Evolutionary conservation across 1,284 basidiomycete genomes (phyloP), one percentile per base, ranked within the genome.

Genomic region (Coniferiporia weirii): DNA sequence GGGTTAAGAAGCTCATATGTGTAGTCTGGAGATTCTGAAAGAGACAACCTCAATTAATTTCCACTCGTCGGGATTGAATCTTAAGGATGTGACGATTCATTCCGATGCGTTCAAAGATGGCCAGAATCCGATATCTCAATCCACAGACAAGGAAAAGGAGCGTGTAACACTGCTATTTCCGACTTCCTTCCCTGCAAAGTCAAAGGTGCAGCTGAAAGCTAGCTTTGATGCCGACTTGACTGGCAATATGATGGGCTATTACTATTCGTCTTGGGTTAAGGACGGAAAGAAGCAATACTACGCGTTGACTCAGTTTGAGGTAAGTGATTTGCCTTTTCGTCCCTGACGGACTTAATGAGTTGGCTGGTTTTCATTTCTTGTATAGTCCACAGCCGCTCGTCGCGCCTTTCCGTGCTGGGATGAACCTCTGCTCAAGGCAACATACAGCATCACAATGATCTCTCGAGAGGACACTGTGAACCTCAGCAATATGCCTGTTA

Each of bases 371-470:
- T 3, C 2, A 43, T 46, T 46, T 46, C 61, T n/a, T 67, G 67
- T 62, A 74, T 77, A 98, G 85, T 87, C 95, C 17, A 97, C 93
- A 27, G 85, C 87, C 60, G 94, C 94, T 4, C 79, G 95, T 60
- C 79, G 84, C 54, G 87, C 88, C 9, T 91, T 93, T 72, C 92
- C 92, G 32, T 89, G 83, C 72, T 98, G 92, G 91, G 96, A 98
- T 71, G 95, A 98, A 71, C 96, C 96, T 22, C 79, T 85, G 20
- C 79, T 97, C 68, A 98, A 98, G 73, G 90, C 95, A 5, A 94
- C 87, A 2, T 97, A 91, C 72, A 70, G 79, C 59, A 77, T 98
- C 66, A 89, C 88, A 13, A 80, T 98, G 44, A 83, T 99, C 65
- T 93, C 93, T 36, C 86, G 87, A 62, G 77, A 76, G n/a, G 79